Base-by-base conservation (phyloP, 441 rosid genomes). In the Bruguiera hainesii region DNA sequence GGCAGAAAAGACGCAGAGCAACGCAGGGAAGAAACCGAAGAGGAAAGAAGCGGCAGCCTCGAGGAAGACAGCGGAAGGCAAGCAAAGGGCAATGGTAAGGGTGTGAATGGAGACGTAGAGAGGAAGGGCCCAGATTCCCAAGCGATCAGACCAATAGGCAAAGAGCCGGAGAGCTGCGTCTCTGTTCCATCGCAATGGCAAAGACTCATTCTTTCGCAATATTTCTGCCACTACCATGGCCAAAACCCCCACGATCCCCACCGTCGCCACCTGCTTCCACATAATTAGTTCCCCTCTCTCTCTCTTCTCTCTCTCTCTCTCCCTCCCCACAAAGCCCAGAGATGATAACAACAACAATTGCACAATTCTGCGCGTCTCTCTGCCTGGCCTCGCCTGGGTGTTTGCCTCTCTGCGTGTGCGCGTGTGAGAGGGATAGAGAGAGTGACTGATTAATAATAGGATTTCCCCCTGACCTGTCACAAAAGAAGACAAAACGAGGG, bases 61-160 rank as follows among this genome's bases (percentile, higher is more conserved):
- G 28, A 93, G 87, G 88, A 93, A 91, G 63, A 93, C 82, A 28
- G 98, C 96, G 66, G 75, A 87, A 29, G 96, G 96, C 66, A 93
- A 86, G 71, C 96, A 91, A 28, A 93, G 79, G 7, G 91, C 85
- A 55, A 93, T 75, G 1, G 92, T 75, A 52, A 93, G 70, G 30
- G 97, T 85, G 80, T 93, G 98, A 59, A 88, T 37, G 33, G 76
- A 93, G 13, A 91, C 87, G 67, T 87, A 93, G 50, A 81, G 79
- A 29, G 97, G 97, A 57, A 93, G 82, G 48, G 95, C 93, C 97
- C 97, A 89, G 3, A 82, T 57, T 23, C 97, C 97, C n/a, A 93
- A 79, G 23, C 86, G 84, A 69, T 84, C 79, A 6, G 93, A 88
- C 89, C 78, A 81, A 58, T 82, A 79, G 56, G 73, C 82, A 4